Conservation (phyloP, 345 rosid genomes). For the Corchorus capsularis region DNA sequence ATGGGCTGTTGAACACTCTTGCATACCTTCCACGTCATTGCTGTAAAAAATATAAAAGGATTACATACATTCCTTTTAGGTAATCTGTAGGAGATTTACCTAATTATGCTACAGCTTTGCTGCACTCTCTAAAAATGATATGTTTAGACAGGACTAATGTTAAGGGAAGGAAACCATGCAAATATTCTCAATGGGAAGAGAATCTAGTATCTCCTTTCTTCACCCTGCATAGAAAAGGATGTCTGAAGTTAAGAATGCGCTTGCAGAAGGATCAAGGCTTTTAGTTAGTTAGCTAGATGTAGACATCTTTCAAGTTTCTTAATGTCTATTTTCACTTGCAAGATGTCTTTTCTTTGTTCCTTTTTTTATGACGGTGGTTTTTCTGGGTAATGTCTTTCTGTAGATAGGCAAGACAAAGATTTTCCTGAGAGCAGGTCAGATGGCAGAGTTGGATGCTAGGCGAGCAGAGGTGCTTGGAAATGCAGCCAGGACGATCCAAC, state of each 20-base stretch:
- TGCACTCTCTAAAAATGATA: not conserved
- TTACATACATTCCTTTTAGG: not conserved
- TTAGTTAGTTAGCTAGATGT: not conserved
- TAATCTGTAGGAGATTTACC: not conserved
- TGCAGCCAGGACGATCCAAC: conserved; percentile 91
- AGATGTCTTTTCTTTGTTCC: conserved; percentile 4
- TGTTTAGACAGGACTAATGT: not conserved
- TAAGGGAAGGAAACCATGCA: not conserved
- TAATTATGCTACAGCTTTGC: not conserved
- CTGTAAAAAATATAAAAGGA: not conserved
- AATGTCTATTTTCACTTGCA: conserved; percentile 7
- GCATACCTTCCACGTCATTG: not conserved
- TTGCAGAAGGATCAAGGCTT: conserved; percentile 3
- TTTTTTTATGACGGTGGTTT: not conserved
- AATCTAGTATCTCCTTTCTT: not conserved
- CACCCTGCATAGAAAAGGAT: not conserved
- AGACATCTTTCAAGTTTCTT: conserved; percentile 1
- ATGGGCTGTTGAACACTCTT: not conserved
- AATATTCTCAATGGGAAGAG: not conserved
- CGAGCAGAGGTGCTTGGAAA: conserved; percentile 92
- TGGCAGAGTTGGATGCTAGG: conserved; percentile 99
- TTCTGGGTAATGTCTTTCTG: conserved; percentile 24
- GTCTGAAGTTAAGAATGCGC: not conserved
- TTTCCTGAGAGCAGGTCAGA: conserved; percentile 98
- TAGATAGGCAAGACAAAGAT: conserved; percentile 92